Base-by-base conservation (phyloP, 2,329 filamentous ascomycete species). In the Phyllosticta paracitricarpa region DNA sequence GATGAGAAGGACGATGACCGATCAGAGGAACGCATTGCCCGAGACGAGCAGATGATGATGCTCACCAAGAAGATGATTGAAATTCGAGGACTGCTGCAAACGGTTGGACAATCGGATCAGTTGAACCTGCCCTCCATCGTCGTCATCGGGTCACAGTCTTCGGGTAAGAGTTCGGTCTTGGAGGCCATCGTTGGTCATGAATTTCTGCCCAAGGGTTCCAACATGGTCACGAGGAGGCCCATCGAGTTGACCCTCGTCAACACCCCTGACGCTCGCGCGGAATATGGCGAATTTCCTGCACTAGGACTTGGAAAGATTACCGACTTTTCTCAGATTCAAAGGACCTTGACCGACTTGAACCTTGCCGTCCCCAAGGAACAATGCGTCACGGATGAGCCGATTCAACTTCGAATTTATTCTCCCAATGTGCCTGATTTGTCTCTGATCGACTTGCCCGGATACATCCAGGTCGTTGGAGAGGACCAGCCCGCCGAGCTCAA, bases 1-100 rank as follows among this genome's bases (percentile, higher is more conserved):
- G 86, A 90, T 24, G 83, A 85, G 2, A 76, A 79, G 3, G 81
- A 88, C 40, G 84, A 93, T 40, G 84, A 87, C 65, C 74, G 80
- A 4, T 80, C 85, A 61, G 79, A 77, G 22, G 84, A 87, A 61
- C 85, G 89, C 69, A 81, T 82, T 56, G 89, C 91, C 19, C 85
- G 86, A 68, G 94, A 99, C 69, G 94, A 99, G 72, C 94, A 99
- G 75, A 99, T 99, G 93, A 99, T 99, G 94, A 82, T 97, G 67
- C 79, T 99, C 70, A 99, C 95, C 1, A 93, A 94, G 78, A 97
- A 97, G 78, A 99, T 99, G 94, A 99, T 99, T 70, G 94, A 99
- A 78, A 97, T 99, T 62, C 83, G 95, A 66, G 92, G 87, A 66
- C 90, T 99, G 61, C 81, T 99, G 25, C 89, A 95, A 70, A 90